Percentiles rank a stretch among this genome's conserved stretches.
These are phyloP conservation scores for Colletotrichum lini DNA, from an alignment of 2,329 filamentous ascomycete species.

Conservation along the genomic window DNA sequence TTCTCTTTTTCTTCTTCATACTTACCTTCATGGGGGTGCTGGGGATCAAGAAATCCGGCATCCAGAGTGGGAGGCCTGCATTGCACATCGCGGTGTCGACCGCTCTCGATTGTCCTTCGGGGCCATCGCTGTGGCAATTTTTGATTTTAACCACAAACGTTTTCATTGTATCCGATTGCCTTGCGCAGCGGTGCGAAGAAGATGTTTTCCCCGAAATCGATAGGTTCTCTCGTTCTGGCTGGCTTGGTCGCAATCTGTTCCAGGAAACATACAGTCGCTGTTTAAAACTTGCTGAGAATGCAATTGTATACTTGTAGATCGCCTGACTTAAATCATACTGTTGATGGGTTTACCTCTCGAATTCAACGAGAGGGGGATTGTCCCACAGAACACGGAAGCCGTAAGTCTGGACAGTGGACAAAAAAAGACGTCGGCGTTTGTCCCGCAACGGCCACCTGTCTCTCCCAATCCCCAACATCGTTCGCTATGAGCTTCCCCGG, in stretches of 20 bases:
- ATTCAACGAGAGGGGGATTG: not conserved
- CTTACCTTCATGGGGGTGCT: slow-evolving; percentile 63
- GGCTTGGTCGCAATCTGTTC: too few species aligned
- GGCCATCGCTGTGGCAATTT: slow-evolving; percentile 41
- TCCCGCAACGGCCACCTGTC: not conserved
- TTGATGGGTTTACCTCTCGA: too few species aligned
- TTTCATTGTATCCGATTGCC: slow-evolving; percentile 42
- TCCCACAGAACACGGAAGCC: not conserved
- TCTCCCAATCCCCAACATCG: not conserved
- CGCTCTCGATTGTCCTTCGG: slow-evolving; percentile 43
- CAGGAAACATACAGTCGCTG: too few species aligned
- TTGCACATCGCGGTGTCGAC: slow-evolving; percentile 59
- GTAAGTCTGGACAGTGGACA: too few species aligned
- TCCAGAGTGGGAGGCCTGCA: slow-evolving; percentile 64
- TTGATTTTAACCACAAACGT: slow-evolving; percentile 35
- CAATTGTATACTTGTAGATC: too few species aligned
- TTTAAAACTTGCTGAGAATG: too few species aligned
- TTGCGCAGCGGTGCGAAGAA: slow-evolving; percentile 43
- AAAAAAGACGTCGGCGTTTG: too few species aligned
- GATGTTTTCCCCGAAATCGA: not conserved
- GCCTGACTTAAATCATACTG: too few species aligned
- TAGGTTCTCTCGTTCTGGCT: too few species aligned
- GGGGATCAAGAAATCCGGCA: slow-evolving; percentile 60
- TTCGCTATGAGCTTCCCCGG: not conserved
- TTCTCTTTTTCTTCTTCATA: slow-evolving; percentile 56